phyloP scores from a whole-genome alignment of 768 basidiomycete genomes.

The Pleurotus pulmonarius region DNA sequence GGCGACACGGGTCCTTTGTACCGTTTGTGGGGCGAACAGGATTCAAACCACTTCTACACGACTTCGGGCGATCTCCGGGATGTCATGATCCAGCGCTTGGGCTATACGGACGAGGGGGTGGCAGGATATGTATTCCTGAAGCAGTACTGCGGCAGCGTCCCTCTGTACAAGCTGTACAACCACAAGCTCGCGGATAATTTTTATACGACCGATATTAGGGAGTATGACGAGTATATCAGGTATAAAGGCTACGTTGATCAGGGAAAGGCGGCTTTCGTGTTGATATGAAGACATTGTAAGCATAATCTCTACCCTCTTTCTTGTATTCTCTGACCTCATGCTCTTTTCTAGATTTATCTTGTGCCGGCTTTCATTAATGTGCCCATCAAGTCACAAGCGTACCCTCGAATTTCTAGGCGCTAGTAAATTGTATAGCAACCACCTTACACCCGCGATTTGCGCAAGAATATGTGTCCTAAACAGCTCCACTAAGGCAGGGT shows the following conservation, averaged over 20 bases:
- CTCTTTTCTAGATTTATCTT: no score
- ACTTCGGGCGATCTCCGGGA: background rate
- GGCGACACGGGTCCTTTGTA: background rate
- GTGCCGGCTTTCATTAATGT: no score
- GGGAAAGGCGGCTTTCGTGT: background rate
- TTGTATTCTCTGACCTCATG: no score
- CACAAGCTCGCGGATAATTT: background rate
- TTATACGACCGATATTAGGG: background rate
- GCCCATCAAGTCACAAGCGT: no score
- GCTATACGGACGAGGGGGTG: background rate
- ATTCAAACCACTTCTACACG: background rate
- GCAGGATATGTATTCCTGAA: conserved; percentile 1
- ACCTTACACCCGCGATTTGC: no score
- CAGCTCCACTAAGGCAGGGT: no score
- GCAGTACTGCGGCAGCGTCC: background rate
- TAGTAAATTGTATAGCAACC: no score
- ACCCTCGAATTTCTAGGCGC: no score
- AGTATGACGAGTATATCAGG: background rate
- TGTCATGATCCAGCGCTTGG: background rate
- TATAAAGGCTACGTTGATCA: background rate
- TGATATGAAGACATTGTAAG: background rate
- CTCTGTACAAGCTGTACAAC: background rate
- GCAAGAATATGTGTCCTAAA: no score
- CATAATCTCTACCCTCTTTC: background rate
- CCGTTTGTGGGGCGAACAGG: background rate